phyloP scores from a whole-genome alignment of 345 rosid species.

The Sonneratia caseolaris region DNA sequence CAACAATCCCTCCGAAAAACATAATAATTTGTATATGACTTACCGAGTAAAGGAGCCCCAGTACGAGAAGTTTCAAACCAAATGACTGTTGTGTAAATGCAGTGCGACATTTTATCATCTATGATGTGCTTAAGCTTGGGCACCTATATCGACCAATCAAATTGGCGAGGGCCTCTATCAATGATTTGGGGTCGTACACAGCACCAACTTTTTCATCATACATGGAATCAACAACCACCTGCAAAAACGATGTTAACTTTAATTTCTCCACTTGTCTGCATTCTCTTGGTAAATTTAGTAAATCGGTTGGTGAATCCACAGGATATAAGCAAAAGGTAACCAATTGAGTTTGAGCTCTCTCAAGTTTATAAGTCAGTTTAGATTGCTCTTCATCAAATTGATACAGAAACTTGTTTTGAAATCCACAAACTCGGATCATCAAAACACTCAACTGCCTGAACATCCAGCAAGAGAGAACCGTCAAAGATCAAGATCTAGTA shows the following conservation, averaged over 20 bases:
- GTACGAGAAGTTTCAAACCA: too few species aligned
- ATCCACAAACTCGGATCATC: background rate
- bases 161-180: slow-evolving; percentile 49
- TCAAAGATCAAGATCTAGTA: too few species aligned
- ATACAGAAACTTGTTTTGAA: background rate
- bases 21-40: too few species aligned
- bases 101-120: background rate
- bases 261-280: background rate
- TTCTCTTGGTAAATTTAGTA: background rate
- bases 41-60: too few species aligned
- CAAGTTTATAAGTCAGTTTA: background rate
- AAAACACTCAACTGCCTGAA: background rate
- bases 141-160: slow-evolving; percentile 25
- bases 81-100: background rate
- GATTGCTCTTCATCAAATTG: background rate
- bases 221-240: slow-evolving; percentile 53
- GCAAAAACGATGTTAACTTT: slow-evolving; percentile 11
- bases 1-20: too few species aligned
- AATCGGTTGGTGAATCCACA: background rate
- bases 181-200: slow-evolving; percentile 52
- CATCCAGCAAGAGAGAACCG: background rate
- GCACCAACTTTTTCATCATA: slow-evolving; percentile 51
- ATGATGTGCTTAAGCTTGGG: background rate
- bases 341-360: background rate
- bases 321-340: background rate